These are phyloP conservation scores for Dictyostelium citrinum DNA, from an alignment of 78 protist genomes.

Conservation along the genomic window DNA sequence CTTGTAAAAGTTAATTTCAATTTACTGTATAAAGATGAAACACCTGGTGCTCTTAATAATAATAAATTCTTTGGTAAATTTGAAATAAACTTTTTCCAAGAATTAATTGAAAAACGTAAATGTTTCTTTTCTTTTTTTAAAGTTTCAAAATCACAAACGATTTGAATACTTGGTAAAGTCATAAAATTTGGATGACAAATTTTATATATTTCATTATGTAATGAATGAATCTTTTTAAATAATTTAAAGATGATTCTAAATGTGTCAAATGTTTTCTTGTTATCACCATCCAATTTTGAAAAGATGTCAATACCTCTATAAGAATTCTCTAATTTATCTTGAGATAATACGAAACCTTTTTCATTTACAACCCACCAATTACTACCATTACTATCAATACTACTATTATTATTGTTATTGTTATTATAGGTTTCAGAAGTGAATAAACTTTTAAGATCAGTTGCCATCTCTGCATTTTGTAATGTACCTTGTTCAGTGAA, in stretches of 20 bases:
- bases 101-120: neutral
- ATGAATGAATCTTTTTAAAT: neutral
- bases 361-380: neutral
- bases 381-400: no score
- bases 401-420: neutral
- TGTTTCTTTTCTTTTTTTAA: neutral
- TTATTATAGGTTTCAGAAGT: neutral
- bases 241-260: neutral
- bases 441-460: neutral
- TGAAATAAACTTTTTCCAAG: neutral
- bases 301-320: conserved; percentile 1
- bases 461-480: neutral
- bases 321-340: neutral
- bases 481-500: neutral
- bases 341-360: neutral
- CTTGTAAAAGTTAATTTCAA: neutral
- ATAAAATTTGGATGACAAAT: neutral
- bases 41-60: conserved; percentile 16
- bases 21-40: conserved; percentile 3
- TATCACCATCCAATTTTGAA: neutral
- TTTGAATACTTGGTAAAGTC: neutral
- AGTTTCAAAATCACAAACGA: neutral
- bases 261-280: neutral
- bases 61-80: neutral
- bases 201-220: neutral